A percentile compares a stretch with the other conserved stretches of the same genome.
These are phyloP conservation scores for Trebouxia sp. DNA, from an alignment of 139 green algal species.

Conservation along the genomic window DNA sequence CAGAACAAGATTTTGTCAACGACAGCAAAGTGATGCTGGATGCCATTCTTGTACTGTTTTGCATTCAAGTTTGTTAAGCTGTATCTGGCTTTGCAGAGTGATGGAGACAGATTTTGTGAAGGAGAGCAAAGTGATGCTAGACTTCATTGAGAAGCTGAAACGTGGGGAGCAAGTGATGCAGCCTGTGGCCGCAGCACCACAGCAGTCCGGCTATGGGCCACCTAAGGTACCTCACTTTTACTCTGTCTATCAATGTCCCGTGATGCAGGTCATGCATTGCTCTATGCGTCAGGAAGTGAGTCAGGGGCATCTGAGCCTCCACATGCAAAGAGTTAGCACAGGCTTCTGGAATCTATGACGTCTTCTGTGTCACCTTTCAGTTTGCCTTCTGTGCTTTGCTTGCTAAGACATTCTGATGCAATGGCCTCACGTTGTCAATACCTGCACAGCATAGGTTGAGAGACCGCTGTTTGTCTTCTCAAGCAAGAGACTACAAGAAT, in stretches of 20 bases:
- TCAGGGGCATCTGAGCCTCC: too few relatives aligned
- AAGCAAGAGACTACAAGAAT: too few relatives aligned
- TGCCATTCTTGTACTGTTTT: background rate
- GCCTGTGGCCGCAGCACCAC: background rate
- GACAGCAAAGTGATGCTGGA: background rate
- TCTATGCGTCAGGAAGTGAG: too few relatives aligned
- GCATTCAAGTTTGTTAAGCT: background rate
- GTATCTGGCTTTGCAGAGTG: slow-evolving; percentile 28
- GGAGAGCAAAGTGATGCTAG: slow-evolving; percentile 49
- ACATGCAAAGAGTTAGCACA: too few relatives aligned
- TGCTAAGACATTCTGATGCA: too few relatives aligned
- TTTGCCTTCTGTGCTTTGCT: too few relatives aligned
- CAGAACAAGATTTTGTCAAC: background rate
- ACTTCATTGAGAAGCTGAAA: slow-evolving; percentile 50
- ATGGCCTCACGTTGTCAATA: too few relatives aligned
- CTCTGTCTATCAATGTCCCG: background rate
- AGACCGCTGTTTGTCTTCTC: too few relatives aligned
- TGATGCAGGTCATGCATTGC: background rate
- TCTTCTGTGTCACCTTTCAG: too few relatives aligned
- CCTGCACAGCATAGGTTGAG: too few relatives aligned
- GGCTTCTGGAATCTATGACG: too few relatives aligned
- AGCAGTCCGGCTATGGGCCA: background rate
- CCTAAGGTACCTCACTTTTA: background rate
- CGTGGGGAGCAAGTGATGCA: slow-evolving; percentile 44
- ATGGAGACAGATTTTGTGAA: slow-evolving; percentile 39